A percentile compares a stretch with the other conserved stretches of the same genome.
These are phyloP conservation scores for Coniosporium apollinis DNA, from an alignment of 495 filamentous ascomycete genomes.

Conservation along the genomic window DNA sequence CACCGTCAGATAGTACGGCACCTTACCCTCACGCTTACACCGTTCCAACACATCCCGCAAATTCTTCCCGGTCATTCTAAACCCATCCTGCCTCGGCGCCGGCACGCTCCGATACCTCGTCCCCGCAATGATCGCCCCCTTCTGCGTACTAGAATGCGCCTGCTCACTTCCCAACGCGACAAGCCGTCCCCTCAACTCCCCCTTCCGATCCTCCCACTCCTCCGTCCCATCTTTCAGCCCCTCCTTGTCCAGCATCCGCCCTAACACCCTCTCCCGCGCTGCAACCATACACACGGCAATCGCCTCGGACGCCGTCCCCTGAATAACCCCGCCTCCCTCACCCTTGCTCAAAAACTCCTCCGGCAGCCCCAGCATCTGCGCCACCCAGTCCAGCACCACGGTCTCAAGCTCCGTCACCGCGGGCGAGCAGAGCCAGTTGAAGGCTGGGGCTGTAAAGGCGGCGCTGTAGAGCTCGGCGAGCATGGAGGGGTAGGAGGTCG, in stretches of 20 bases:
- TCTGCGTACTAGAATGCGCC: constrained; percentile 70
- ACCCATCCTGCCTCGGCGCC: constrained; percentile 41
- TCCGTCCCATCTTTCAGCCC: constrained; percentile 32
- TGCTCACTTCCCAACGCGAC: constrained; percentile 70
- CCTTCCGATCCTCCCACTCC: constrained; percentile 46
- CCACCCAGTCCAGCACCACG: constrained; percentile 84
- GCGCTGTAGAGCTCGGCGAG: constrained; percentile 87
- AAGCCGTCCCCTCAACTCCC: constrained; percentile 47
- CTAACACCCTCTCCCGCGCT: constrained; percentile 51
- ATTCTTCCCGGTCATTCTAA: constrained; percentile 49
- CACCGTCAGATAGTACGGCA: constrained; percentile 75
- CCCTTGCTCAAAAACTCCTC: constrained; percentile 60
- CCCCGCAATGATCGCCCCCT: constrained; percentile 74
- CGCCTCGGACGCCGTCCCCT: constrained; percentile 83
- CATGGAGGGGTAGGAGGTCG: constrained; percentile 67
- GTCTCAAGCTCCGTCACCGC: constrained; percentile 95
- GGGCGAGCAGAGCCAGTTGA: constrained; percentile 95
- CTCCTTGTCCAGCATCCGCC: constrained; percentile 5
- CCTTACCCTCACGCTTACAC: constrained; percentile 44
- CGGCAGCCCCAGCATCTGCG: constrained; percentile 54
- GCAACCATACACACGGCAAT: constrained; percentile 77
- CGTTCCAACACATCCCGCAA: constrained; percentile 45
- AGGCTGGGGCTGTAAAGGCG: constrained; percentile 76
- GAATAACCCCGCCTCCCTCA: constrained; percentile 81
- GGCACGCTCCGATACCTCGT: constrained; percentile 56